These are phyloP conservation scores for Boletus sp. DNA, from an alignment of 1,284 basidiomycete genomes.

Conservation along the genomic window DNA sequence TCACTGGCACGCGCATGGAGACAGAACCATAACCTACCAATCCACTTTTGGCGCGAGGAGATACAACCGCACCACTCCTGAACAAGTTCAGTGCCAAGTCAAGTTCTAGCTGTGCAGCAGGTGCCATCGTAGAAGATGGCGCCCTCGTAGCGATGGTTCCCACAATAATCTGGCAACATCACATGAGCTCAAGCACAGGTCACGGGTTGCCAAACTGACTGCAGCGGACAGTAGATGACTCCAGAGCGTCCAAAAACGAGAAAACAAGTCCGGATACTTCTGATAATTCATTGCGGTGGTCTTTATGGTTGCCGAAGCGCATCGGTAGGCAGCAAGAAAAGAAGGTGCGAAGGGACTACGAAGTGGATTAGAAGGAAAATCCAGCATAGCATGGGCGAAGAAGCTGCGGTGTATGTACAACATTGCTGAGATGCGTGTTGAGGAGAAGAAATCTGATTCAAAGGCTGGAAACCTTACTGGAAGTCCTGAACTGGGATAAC, in stretches of 20 bases:
- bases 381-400: slow-evolving; percentile 59
- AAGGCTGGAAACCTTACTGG: slow-evolving; percentile 33
- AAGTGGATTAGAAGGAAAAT: slow-evolving; percentile 56
- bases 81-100: slow-evolving; percentile 54
- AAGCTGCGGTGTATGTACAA: slow-evolving; percentile 57
- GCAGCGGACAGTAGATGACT: slow-evolving; percentile 54
- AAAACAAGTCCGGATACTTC: slow-evolving; percentile 49
- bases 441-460: slow-evolving; percentile 5
- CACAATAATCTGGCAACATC: slow-evolving; percentile 45
- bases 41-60: slow-evolving; percentile 48
- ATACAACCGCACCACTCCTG: slow-evolving; percentile 44
- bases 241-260: slow-evolving; percentile 54
- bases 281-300: slow-evolving; percentile 47
- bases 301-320: slow-evolving; percentile 56
- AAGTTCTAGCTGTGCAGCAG: slow-evolving; percentile 53
- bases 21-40: slow-evolving; percentile 36
- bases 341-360: slow-evolving; percentile 62
- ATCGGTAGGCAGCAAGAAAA: slow-evolving; percentile 59
- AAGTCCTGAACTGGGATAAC: slow-evolving; percentile 48
- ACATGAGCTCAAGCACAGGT: slow-evolving; percentile 15
- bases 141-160: slow-evolving; percentile 53
- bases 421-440: slow-evolving; percentile 37
- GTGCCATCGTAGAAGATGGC: slow-evolving; percentile 54
- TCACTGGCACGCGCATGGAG: neutral
- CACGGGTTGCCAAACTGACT: slow-evolving; percentile 30